Base-by-base conservation (phyloP, 345 rosid species). In the Cardamine resedifolia region DNA sequence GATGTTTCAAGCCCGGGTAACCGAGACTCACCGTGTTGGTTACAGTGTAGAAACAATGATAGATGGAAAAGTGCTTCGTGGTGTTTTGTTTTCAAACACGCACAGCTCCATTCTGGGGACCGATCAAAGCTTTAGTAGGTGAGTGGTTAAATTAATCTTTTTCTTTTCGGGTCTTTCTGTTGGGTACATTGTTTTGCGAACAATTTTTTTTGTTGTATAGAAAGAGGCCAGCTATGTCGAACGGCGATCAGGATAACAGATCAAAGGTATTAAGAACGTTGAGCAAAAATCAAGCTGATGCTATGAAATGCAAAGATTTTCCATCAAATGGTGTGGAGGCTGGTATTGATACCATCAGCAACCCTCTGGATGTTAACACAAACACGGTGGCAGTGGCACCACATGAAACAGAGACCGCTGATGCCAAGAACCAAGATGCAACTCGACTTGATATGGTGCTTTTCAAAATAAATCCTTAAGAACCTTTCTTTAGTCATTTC, bases 21-120 rank as follows among this genome's bases (percentile, higher is more conserved):
- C 88, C 3, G 88, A 92, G 84, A 84, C 83, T 73, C 85, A 82
- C 61, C 83, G 85, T 26, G 83, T 81, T 81, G 95, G 98, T 58
- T 90, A 83, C 83, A 84, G 88, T 47, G 82, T 96, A 49, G 96
- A 96, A 80, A 92, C 99, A 48, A 70, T 80, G 64, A 86, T 96
- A 70, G 91, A 86, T 64, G 99, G 99, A 67, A 92, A 85, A 83
- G 81, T 87, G 78, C 85, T 96, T 23, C 91, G 88, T 58, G 97
- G 98, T 62, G 81, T 96, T 72, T 52, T 96, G 75, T 87, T 96
- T 81, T 73, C 91, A 55, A 86, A 83, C 85, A 92, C 86, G 68
- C 86, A 84, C 33, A 75, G 52, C 63, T 51, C 84, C 31, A 31
- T 75, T 73, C 76, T 48, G 61, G 52, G 49, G 15, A 39, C 67